Base-by-base conservation (phyloP, 371 early-diverging fungal genomes). In the Mortierella polycephala region DNA sequence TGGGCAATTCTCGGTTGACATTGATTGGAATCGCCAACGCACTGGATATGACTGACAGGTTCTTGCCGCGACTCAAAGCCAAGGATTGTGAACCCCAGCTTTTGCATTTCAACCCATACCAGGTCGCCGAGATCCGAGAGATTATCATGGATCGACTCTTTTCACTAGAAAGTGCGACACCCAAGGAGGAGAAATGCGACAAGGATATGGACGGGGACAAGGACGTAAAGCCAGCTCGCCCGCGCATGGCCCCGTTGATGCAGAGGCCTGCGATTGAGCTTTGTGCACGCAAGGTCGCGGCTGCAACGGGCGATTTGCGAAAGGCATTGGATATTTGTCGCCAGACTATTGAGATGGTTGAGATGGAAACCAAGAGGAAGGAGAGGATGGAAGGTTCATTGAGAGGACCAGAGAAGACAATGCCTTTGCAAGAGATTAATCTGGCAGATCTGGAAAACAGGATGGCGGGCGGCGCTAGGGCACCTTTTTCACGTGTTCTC, bases 1-100 rank as follows among this genome's bases (percentile, higher is more conserved):
- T 83, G 45, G 83, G 87, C 1, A 68, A 83, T 5, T 92, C 94
- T 47, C 85, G 87, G 0, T 77, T 97, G 53, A 89, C 89, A 0
- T 80, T 98, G 56, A 90, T 98, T 47, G 98, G 97, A 13, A 96
- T 98, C 64, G 95, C 97, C n/a, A 98, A 98, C 75, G 93, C 96
- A 0, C 77, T 97, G 45, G 94, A 96, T 72, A 82, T 97, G 67
- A 95, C 95, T 3, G 92, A 95, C 64, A 88, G 95, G 9, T 88
- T 95, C 53, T 82, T 96, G 64, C 96, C 97, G 8, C 86, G 96
- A 7, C 83, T 97, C 39, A 84, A 88, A 60, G 90, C 93, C 21
- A 93, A 91, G 73, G 88, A 90, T 64, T 89, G 86, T 57, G 90
- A 87, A 67, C 97, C 98, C 1, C 73, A 87, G 62, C 75, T 93